phyloP scores from a whole-genome alignment of 2,329 filamentous ascomycete species.

The Aureobasidium melanogenum region DNA sequence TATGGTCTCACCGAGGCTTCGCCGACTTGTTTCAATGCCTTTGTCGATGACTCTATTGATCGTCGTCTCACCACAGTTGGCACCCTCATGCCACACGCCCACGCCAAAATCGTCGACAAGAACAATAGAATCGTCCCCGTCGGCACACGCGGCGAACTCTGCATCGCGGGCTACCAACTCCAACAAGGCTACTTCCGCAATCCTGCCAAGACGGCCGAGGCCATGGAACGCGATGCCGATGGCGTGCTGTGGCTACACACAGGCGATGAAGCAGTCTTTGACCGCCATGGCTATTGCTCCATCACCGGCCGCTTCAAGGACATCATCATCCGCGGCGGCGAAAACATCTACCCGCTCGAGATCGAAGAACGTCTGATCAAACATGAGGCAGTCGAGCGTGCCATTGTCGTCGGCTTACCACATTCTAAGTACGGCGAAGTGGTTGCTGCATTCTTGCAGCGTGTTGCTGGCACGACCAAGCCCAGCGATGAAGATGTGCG shows the following conservation, averaged over 20 bases:
- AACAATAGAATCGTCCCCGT: constrained; percentile 58
- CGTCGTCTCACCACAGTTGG: constrained; percentile 64
- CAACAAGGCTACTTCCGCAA: constrained; percentile 59
- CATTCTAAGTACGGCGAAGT: constrained; percentile 25
- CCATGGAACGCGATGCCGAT: constrained; percentile 57
- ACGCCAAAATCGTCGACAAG: constrained; percentile 68
- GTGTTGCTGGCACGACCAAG: constrained; percentile 20
- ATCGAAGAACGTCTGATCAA: constrained; percentile 24
- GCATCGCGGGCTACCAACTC: constrained; percentile 69
- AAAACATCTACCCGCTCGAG: constrained; percentile 48
- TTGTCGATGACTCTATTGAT: constrained; percentile 61
- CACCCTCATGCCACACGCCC: constrained; percentile 61
- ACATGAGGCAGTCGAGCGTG: constrained; percentile 20
- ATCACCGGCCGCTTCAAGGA: constrained; percentile 26
- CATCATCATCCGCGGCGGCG: constrained; percentile 45
- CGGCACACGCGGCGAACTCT: constrained; percentile 63
- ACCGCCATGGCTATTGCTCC: constrained; percentile 34
- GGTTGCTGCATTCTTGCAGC: constrained; percentile 26
- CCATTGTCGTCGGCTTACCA: constrained; percentile 23
- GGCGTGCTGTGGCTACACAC: constrained; percentile 55
- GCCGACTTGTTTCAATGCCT: constrained; percentile 73
- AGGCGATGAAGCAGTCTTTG: constrained; percentile 47
- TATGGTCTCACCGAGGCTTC: constrained; percentile 63
- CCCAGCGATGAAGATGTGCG: constrained; percentile 27
- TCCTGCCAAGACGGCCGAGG: constrained; percentile 63